Evolutionary conservation across 148 eudicot species (phyloP).

Genomic region (Cornus florida): DNA sequence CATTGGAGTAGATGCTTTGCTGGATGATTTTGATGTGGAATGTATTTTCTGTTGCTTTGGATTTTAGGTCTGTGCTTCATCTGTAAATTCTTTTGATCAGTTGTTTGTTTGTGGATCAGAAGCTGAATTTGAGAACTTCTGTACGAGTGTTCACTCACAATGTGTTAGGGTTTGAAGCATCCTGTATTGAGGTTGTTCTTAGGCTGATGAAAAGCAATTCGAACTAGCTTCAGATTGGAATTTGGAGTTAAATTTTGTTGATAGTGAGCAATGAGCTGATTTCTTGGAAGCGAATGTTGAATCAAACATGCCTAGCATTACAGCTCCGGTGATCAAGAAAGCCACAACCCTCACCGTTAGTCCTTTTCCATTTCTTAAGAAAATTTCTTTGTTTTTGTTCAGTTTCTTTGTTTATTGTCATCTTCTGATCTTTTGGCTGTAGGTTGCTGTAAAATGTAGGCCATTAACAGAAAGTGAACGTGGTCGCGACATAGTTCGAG

Average conservation of each 20-base stretch:
- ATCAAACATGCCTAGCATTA: slow-evolving; percentile 62
- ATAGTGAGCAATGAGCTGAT: neutral
- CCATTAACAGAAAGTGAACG: slow-evolving; percentile 53
- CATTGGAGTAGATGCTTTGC: neutral
- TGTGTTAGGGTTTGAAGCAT: neutral
- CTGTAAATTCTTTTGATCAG: neutral
- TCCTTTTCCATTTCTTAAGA: neutral
- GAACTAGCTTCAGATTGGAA: slow-evolving; percentile 1
- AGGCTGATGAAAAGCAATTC: neutral
- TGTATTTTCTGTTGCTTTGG: too few species aligned
- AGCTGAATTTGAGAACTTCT: neutral
- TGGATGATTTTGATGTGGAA: neutral
- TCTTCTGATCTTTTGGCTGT: slow-evolving; percentile 20
- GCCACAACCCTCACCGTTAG: slow-evolving; percentile 67
- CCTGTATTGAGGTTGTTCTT: neutral
- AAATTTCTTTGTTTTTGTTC: neutral
- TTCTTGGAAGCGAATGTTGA: slow-evolving; percentile 13
- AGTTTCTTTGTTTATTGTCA: neutral
- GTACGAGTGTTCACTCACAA: neutral
- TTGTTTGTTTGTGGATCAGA: neutral
- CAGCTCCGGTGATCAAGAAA: slow-evolving; percentile 69
- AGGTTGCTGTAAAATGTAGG: slow-evolving; percentile 89
- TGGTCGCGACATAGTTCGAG: slow-evolving; percentile 61
- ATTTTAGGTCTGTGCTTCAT: neutral
- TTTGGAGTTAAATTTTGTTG: neutral